A percentile compares a stretch with the other conserved stretches of the same genome.
Evolutionary conservation across 31 red algal species (phyloP).

Genomic region (Endocladia muricata): DNA sequence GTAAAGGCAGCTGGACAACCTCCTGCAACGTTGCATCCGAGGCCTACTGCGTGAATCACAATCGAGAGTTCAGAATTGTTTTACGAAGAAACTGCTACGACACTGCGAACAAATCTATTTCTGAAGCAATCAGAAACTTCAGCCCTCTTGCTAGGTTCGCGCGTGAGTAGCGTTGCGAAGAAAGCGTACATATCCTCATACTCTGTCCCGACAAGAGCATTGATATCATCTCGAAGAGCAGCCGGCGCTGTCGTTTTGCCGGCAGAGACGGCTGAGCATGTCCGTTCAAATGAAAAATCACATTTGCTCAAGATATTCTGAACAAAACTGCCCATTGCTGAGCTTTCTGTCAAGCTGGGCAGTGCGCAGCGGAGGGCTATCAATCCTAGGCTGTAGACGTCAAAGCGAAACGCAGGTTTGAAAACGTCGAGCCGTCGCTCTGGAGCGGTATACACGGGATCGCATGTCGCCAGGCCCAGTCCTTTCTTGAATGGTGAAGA

Average conservation of each 20-base stretch:
- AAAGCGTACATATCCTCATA: constrained; percentile 56
- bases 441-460: constrained; percentile 83
- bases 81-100: too few relatives aligned
- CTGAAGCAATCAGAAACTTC: constrained; percentile 41
- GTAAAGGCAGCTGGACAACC: too few relatives aligned
- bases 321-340: constrained; percentile 38
- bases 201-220: constrained; percentile 13
- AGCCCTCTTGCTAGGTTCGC: constrained; percentile 41
- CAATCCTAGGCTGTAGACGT: constrained; percentile 84
- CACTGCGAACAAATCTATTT: constrained; percentile 16
- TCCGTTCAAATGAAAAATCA: constrained; percentile 33
- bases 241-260: constrained; percentile 4
- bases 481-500: constrained; percentile 70
- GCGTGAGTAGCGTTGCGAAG: constrained; percentile 50
- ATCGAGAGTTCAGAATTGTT: too few relatives aligned
- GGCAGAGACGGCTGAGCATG: constrained; percentile 15
- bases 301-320: constrained; percentile 16
- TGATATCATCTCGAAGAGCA: constrained; percentile 13
- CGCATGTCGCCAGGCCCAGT: constrained; percentile 67
- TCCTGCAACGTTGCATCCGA: too few relatives aligned
- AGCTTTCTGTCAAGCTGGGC: constrained; percentile 52
- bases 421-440: constrained; percentile 70
- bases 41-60: too few relatives aligned
- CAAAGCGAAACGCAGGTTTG: constrained; percentile 68
- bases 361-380: constrained; percentile 65